A percentile compares a stretch with the other conserved stretches of the same genome.
Evolutionary conservation across 2,329 filamentous ascomycete species (phyloP).

Genomic region (Tolypocladium tropicale): DNA sequence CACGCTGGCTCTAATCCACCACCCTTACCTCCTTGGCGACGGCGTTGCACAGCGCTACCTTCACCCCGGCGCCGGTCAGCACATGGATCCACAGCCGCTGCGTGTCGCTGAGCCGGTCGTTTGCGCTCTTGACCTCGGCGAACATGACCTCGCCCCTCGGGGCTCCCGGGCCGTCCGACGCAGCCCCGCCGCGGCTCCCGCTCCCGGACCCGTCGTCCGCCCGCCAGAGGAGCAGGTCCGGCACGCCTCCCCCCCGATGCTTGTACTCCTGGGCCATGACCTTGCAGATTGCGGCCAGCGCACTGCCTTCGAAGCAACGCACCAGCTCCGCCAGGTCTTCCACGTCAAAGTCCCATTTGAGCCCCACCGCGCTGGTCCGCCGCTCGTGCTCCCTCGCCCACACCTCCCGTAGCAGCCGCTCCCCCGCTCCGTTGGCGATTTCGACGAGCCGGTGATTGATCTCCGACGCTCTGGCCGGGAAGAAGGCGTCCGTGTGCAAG

Average conservation of each 20-base stretch:
- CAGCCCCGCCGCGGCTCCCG: not conserved
- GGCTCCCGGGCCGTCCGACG: slow-evolving; percentile 14
- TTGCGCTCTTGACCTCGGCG: slow-evolving; percentile 70
- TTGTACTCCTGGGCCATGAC: slow-evolving; percentile 94
- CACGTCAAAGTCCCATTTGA: slow-evolving; percentile 82
- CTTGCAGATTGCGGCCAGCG: slow-evolving; percentile 76
- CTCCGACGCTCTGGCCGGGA: slow-evolving; percentile 71
- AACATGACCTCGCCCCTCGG: slow-evolving; percentile 59
- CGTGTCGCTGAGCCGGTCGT: slow-evolving; percentile 90
- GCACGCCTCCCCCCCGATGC: slow-evolving; percentile 75
- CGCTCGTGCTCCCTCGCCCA: slow-evolving; percentile 58
- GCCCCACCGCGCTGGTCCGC: slow-evolving; percentile 77
- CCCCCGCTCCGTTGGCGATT: slow-evolving; percentile 74
- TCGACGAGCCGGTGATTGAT: slow-evolving; percentile 81
- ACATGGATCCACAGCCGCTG: slow-evolving; percentile 97
- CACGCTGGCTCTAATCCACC: slow-evolving; percentile 20
- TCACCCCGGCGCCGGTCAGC: slow-evolving; percentile 71
- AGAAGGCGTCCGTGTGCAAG: slow-evolving; percentile 88
- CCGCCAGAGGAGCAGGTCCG: slow-evolving; percentile 87
- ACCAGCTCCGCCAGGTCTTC: slow-evolving; percentile 73
- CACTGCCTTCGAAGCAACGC: slow-evolving; percentile 66
- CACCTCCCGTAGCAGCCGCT: slow-evolving; percentile 54
- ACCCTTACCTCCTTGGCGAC: slow-evolving; percentile 41
- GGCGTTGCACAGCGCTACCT: slow-evolving; percentile 70
- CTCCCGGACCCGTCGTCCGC: slow-evolving; percentile 4